Percentiles rank a stretch among this genome's conserved stretches.
Conservation (phyloP, 495 filamentous ascomycete genomes). For the Pyrenula massariospora region DNA sequence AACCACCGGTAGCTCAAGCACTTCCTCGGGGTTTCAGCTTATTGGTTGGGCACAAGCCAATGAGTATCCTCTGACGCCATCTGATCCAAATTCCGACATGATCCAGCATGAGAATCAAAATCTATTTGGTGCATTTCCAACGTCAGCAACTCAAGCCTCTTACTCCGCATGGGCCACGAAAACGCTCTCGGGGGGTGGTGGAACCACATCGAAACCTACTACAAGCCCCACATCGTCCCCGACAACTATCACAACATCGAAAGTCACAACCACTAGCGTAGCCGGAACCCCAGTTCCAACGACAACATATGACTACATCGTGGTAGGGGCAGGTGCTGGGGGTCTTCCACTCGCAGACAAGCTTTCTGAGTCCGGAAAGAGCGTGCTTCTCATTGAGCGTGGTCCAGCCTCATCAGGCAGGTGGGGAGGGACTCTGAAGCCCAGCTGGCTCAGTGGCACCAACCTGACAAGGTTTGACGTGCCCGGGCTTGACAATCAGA, state of each 20-base stretch:
- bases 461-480: slow-evolving; percentile 60
- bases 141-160: slow-evolving; percentile 25
- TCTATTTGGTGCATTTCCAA: slow-evolving; percentile 26
- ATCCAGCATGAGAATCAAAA: background rate
- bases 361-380: slow-evolving; percentile 50
- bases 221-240: slow-evolving; percentile 7
- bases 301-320: slow-evolving; percentile 49
- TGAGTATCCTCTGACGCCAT: slow-evolving; percentile 6
- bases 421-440: slow-evolving; percentile 19
- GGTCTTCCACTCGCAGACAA: slow-evolving; percentile 55
- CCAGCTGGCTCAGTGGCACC: slow-evolving; percentile 48
- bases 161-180: slow-evolving; percentile 38
- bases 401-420: background rate
- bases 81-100: background rate
- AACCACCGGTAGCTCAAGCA: slow-evolving; percentile 29
- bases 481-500: slow-evolving; percentile 60
- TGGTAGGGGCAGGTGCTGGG: slow-evolving; percentile 53
- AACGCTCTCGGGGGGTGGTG: slow-evolving; percentile 15
- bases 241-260: slow-evolving; percentile 6
- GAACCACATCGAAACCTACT: slow-evolving; percentile 16
- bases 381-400: slow-evolving; percentile 46
- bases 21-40: slow-evolving; percentile 21
- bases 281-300: slow-evolving; percentile 34
- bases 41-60: slow-evolving; percentile 35
- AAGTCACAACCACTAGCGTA: slow-evolving; percentile 16